These are phyloP conservation scores for Pinus tabuliformis DNA, from an alignment of 75 land plant genomes.

Conservation along the genomic window DNA sequence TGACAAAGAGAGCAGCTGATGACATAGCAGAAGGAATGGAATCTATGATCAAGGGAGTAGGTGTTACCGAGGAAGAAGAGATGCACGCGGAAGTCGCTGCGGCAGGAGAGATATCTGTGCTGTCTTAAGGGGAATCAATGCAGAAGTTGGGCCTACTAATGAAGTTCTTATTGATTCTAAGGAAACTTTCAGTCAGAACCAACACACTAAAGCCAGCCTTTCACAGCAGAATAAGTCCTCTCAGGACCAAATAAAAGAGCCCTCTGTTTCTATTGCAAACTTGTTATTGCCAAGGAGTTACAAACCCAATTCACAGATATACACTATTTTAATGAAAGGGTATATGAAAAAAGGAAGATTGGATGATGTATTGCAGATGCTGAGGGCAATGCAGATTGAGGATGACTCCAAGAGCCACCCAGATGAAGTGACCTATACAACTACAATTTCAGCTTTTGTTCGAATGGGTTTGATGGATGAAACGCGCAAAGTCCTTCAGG, in stretches of 20 bases:
- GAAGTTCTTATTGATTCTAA: slow-evolving; percentile 8
- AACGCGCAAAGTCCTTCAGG: slow-evolving; percentile 64
- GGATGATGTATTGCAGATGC: slow-evolving; percentile 63
- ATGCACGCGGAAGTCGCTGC: too few relatives aligned
- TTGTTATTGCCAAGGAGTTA: slow-evolving; percentile 38
- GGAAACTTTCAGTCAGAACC: background rate
- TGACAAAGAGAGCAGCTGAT: too few relatives aligned
- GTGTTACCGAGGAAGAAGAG: too few relatives aligned
- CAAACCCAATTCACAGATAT: slow-evolving; percentile 69
- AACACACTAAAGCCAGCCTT: too few relatives aligned
- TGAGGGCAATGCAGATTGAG: slow-evolving; percentile 75
- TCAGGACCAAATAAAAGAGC: background rate
- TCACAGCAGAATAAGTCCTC: too few relatives aligned
- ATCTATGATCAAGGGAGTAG: too few relatives aligned
- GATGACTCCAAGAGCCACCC: slow-evolving; percentile 45
- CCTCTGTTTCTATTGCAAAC: slow-evolving; percentile 4
- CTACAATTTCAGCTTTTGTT: slow-evolving; percentile 76
- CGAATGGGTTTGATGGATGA: slow-evolving; percentile 74
- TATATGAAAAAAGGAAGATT: slow-evolving; percentile 69
- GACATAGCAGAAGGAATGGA: too few relatives aligned
- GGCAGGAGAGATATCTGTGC: slow-evolving; percentile 44
- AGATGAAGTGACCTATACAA: slow-evolving; percentile 89
- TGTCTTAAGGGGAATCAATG: slow-evolving; percentile 24
- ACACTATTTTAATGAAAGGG: slow-evolving; percentile 94
- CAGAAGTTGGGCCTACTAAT: slow-evolving; percentile 1